Evolutionary conservation across 257 asterid species (phyloP).

Genomic region (Petunia secreta): DNA sequence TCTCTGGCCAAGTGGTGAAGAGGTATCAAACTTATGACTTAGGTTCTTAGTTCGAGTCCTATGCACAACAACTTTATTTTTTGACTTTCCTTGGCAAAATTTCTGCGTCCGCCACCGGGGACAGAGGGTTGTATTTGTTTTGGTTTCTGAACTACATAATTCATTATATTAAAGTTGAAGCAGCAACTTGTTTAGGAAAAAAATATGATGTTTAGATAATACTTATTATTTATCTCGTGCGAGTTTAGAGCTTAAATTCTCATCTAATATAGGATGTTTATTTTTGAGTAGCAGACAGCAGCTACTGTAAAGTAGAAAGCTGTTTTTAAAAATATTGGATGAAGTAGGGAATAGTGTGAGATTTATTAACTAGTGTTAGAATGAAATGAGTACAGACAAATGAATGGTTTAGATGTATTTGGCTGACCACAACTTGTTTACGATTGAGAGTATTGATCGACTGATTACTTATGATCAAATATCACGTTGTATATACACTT

Average conservation of each 20-base stretch:
- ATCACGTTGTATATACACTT: neutral
- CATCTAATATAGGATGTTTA: neutral
- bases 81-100: too few relatives aligned
- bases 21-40: too few relatives aligned
- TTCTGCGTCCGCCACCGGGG: too few relatives aligned
- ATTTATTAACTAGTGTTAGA: neutral
- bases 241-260: neutral
- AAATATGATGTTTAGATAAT: neutral
- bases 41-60: too few relatives aligned
- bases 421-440: neutral
- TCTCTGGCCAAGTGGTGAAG: too few relatives aligned
- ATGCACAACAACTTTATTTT: too few relatives aligned
- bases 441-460: neutral
- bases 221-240: neutral
- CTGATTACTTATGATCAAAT: conserved; percentile 13
- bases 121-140: neutral
- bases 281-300: too few relatives aligned
- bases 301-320: neutral
- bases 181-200: neutral
- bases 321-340: neutral
- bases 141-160: neutral
- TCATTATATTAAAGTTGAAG: neutral
- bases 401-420: neutral
- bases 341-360: neutral
- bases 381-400: neutral